A percentile compares a stretch with the other conserved stretches of the same genome.
Conservation (phyloP, 1,284 basidiomycete genomes). For the Macrocystidia cucumis region DNA sequence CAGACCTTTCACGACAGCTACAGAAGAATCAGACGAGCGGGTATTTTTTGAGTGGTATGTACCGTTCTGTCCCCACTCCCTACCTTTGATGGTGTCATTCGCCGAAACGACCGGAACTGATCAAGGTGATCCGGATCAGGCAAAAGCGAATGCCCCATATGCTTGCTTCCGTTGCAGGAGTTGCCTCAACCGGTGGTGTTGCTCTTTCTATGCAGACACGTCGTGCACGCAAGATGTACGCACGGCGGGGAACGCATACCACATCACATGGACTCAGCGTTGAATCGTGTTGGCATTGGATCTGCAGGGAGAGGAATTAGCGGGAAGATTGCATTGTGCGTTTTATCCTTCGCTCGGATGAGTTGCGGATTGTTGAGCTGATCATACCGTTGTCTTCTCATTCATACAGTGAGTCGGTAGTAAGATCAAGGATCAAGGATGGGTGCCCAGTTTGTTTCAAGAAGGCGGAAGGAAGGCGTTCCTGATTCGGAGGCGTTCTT, state of each 20-base stretch:
- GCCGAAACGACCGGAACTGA: neutral
- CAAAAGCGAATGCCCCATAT: slow-evolving; percentile 59
- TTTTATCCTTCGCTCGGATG: too few relatives aligned
- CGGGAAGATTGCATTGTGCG: slow-evolving; percentile 70
- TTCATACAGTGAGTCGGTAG: slow-evolving; percentile 53
- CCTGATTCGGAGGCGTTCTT: too few relatives aligned
- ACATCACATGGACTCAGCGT: slow-evolving; percentile 36
- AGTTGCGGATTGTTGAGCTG: neutral
- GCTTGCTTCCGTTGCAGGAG: slow-evolving; percentile 52
- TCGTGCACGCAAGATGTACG: slow-evolving; percentile 74
- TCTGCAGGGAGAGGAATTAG: slow-evolving; percentile 41
- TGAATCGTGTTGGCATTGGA: slow-evolving; percentile 33
- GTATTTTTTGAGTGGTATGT: slow-evolving; percentile 64
- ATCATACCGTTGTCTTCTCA: neutral
- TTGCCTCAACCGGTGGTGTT: slow-evolving; percentile 51
- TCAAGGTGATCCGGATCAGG: slow-evolving; percentile 25
- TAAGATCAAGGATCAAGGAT: slow-evolving; percentile 53
- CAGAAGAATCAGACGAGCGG: slow-evolving; percentile 74
- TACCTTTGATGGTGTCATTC: too few relatives aligned
- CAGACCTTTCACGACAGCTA: slow-evolving; percentile 61
- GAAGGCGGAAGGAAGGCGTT: slow-evolving; percentile 43
- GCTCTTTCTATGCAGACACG: slow-evolving; percentile 83
- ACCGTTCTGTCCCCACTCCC: neutral
- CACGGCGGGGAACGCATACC: slow-evolving; percentile 49
- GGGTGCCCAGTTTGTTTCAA: slow-evolving; percentile 75